Base-by-base conservation (phyloP, 345 rosid species). In the Salix purpurea region DNA sequence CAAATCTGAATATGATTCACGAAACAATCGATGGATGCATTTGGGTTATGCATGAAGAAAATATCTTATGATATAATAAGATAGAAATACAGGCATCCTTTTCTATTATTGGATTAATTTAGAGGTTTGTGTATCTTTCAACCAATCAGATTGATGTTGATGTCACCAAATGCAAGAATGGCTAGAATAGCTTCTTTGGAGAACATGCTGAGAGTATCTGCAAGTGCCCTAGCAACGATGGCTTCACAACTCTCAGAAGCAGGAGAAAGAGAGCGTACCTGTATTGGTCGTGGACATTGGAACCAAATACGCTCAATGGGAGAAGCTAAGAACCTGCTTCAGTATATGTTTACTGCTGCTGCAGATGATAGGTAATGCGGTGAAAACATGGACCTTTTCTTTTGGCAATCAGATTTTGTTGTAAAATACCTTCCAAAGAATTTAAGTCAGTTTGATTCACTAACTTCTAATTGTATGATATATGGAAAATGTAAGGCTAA, bases 201-300 rank as follows among this genome's bases (percentile, higher is more conserved):
- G 87, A 89, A 83, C 84, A 96, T 96, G 99, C 84, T 93, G 19
- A 87, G 89, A 80, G 91, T 91, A 81, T 90, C 99, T 80, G 93
- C 98, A 56, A 90, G 90, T 81, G 93, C 97, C 42, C 91, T 96
- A 24, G 97, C 93, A 44, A 89, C 98, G 44, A 96, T 96, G 99
- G 99, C 99, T 71, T 93, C 98, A 77, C 97, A 96, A 82, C 96
- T 96, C 71, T 96, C 98, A 42, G 99, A 96, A 86, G 98, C 98
- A 78, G 97, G 92, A 83, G 98, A 96, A 80, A 83, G 98, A 42
- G 99, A 96, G 70, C 97, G 98, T 71, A 91, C 87, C 46, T 89
- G 92, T 78, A 86, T 90, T 65, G 91, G 62, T 78, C 97, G 98
- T 80, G 99, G 99, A 42, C 97, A 96, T 65, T 96, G 99, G 99